Evolutionary conservation across 164 flowering plant species (phyloP), one percentile per base, ranked within the genome.

Genomic region (grape (Vitis vinifera)): DNA sequence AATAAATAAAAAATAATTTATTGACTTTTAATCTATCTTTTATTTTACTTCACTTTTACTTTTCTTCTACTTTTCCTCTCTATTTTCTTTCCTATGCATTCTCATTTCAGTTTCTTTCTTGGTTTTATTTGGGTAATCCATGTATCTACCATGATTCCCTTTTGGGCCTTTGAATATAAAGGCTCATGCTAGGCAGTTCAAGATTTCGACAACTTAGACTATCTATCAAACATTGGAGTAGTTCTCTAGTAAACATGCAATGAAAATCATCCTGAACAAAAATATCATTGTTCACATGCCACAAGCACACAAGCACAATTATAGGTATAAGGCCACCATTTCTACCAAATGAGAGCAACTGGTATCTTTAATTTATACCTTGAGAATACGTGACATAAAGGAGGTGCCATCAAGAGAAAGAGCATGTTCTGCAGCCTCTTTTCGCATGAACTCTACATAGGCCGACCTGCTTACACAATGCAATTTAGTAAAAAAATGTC

Each of bases 301-400:
- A 68, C 55, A 47, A 44, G 47, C 53, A 68, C 17, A 29, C 31
- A 2, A 49, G 14, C 2, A 9, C 55, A 17, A 6, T 51, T 23
- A 48, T n/a, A 29, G 15, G 30, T 9, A 58, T 9, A 68, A 8
- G 62, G 14, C 9, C 6, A 51, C 65, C 31, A 51, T 37, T 37
- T 29, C 44, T 16, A 13, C 16, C 67, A 53, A 31, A 29, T 31
- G 31, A 30, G 51, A 61, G 30, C 8, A 48, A 30, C 29, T 15
- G 8, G 57, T 10, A 30, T 47, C 37, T 52, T 50, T 59, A n/a
- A 31, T 10, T 50, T 63, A 63, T 86, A 91, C 99, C 97, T 90
- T 94, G 57, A 95, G 87, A 62, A 93, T 85, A 52, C 99, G 91
- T 44, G 97, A 91, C 99, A 95, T 89, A 68, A 95, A 93, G 23